Conservation (phyloP, 805 yeast species). For the Teunomyces pallodes region DNA sequence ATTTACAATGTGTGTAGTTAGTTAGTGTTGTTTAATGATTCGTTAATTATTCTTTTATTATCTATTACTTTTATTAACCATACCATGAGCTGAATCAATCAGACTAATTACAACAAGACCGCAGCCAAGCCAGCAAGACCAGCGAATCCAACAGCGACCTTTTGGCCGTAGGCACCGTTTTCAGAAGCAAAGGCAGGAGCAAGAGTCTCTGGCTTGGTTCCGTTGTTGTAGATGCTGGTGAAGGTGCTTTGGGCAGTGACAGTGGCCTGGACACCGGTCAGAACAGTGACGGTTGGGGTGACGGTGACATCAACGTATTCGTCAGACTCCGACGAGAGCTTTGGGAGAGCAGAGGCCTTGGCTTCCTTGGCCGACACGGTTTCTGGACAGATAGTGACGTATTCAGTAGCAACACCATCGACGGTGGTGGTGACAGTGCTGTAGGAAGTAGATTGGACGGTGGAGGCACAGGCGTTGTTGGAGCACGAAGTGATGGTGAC, state of each 20-base stretch:
- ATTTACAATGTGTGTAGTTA: too few species aligned
- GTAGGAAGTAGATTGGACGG: constrained; percentile 9
- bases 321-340: constrained; percentile 25
- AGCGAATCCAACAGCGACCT: constrained; percentile 32
- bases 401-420: constrained; percentile 29
- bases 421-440: constrained; percentile 31
- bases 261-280: constrained; percentile 47
- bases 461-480: constrained; percentile 17
- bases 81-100: constrained; percentile 2
- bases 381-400: constrained; percentile 38
- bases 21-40: too few species aligned
- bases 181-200: constrained; percentile 26
- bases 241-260: constrained; percentile 35
- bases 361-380: constrained; percentile 14
- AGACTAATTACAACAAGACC: constrained; percentile 27
- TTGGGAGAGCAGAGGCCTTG: constrained; percentile 13
- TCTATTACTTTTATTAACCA: background rate
- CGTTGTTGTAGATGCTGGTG: constrained; percentile 28
- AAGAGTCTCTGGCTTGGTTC: constrained; percentile 16
- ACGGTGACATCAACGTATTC: constrained; percentile 48
- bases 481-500: constrained; percentile 27
- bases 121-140: constrained; percentile 44
- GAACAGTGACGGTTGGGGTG: constrained; percentile 48
- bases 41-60: background rate
- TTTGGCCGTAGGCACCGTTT: constrained; percentile 31